A percentile compares a stretch with the other conserved stretches of the same genome.
These are phyloP conservation scores for Phanerochaete sordida DNA, from an alignment of 768 basidiomycete species.

Conservation along the genomic window DNA sequence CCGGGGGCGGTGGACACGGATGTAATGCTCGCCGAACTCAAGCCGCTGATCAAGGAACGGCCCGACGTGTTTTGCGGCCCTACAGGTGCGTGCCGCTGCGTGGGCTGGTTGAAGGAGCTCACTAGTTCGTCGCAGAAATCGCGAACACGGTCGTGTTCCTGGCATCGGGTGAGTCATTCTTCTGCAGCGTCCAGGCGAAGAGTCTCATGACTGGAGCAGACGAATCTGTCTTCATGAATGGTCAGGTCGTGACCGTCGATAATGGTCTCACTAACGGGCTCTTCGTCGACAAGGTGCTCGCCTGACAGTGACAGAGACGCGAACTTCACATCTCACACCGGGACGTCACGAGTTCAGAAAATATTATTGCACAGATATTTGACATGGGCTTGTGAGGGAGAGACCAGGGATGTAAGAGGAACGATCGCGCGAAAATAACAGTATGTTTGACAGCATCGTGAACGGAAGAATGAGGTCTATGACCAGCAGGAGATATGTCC, in stretches of 20 bases:
- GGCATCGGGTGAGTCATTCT: constrained; percentile 60
- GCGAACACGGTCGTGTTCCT: constrained; percentile 83
- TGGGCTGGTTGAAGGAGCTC: constrained; percentile 49
- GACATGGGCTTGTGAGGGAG: not conserved
- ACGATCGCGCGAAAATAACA: not conserved
- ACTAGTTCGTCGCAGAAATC: constrained; percentile 52
- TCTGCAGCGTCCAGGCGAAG: not conserved
- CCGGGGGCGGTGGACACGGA: constrained; percentile 89
- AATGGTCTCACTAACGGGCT: not conserved
- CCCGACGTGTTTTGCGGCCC: constrained; percentile 24
- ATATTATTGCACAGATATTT: not conserved
- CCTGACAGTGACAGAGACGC: not conserved
- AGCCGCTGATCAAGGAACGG: not conserved
- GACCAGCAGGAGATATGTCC: not conserved
- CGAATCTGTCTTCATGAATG: not conserved
- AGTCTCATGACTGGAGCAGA: not conserved
- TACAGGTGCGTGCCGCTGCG: constrained; percentile 79
- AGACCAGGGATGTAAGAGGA: not conserved
- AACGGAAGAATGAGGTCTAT: not conserved
- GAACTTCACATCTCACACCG: no score
- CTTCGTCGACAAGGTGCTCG: not conserved
- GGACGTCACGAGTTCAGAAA: no score
- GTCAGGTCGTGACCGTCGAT: not conserved
- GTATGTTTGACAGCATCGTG: not conserved
- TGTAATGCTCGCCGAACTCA: not conserved